phyloP scores from a whole-genome alignment of 345 rosid species.

The Murraya paniculata region DNA sequence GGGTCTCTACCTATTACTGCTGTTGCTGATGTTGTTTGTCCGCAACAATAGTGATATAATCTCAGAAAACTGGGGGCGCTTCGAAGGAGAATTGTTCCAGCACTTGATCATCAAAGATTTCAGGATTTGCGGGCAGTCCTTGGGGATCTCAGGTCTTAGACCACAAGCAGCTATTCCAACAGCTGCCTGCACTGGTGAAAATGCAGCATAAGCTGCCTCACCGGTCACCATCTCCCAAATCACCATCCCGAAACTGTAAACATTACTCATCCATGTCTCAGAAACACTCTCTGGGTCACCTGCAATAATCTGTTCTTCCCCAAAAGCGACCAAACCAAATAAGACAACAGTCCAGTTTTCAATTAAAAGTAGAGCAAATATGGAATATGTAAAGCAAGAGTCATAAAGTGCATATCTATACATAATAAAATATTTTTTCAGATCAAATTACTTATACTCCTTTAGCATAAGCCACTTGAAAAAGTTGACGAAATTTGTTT shows the following conservation, averaged over 20 bases:
- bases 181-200: constrained; percentile 95
- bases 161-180: constrained; percentile 98
- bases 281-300: constrained; percentile 88
- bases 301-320: constrained; percentile 73
- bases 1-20: constrained; percentile 36
- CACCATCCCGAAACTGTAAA: constrained; percentile 93
- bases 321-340: not conserved
- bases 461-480: not conserved
- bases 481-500: not conserved
- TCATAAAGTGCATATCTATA: not conserved
- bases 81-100: constrained; percentile 78
- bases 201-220: constrained; percentile 80
- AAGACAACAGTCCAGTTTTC: not conserved
- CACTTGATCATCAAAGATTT: constrained; percentile 75
- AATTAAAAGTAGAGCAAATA: not conserved
- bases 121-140: constrained; percentile 80
- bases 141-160: constrained; percentile 87
- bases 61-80: constrained; percentile 79
- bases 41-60: constrained; percentile 52
- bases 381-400: constrained; percentile 1
- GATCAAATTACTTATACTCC: not conserved
- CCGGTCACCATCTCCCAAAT: constrained; percentile 96
- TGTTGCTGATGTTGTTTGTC: constrained; percentile 37
- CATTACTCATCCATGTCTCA: constrained; percentile 98
- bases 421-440: not conserved